These are phyloP conservation scores for Mortierella sp. DNA, from an alignment of 371 early-diverging fungal genomes.

Conservation along the genomic window DNA sequence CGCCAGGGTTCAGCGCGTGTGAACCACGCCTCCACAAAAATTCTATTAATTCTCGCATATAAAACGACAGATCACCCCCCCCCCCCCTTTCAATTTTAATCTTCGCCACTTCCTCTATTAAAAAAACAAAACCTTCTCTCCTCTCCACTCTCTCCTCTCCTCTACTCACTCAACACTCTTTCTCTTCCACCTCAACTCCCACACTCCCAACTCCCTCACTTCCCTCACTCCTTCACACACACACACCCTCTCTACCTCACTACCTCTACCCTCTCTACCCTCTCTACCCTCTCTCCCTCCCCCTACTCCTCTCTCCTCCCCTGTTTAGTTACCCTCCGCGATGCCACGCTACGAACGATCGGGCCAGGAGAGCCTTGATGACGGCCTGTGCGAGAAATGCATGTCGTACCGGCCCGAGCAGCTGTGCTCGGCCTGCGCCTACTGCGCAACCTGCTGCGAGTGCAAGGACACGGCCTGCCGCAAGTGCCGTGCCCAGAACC, in stretches of 20 bases:
- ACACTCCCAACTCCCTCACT: not conserved
- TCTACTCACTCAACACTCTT: too few relatives aligned
- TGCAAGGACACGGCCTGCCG: conserved; percentile 15
- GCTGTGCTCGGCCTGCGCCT: conserved; percentile 22
- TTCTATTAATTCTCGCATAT: too few relatives aligned
- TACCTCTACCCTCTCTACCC: not conserved
- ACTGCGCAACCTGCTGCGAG: conserved; percentile 16
- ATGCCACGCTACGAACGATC: not conserved
- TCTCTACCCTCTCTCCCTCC: not conserved
- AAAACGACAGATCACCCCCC: not conserved
- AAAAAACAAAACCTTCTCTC: not conserved
- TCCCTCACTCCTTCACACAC: not conserved
- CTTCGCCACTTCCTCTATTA: not conserved
- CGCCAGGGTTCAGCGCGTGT: too few relatives aligned
- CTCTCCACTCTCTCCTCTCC: not conserved
- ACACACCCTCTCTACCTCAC: not conserved
- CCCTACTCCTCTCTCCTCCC: not conserved
- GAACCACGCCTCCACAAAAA: too few relatives aligned
- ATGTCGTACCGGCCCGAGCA: conserved; percentile 28
- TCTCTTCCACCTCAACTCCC: not conserved
- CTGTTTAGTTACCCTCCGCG: too few relatives aligned
- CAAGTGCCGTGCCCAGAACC: conserved; percentile 18
- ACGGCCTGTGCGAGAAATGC: conserved; percentile 31
- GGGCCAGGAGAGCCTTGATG: not conserved
- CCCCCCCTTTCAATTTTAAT: too few relatives aligned